Base-by-base conservation (phyloP, 1,139 yeast species). In the Suhomyces atakaporum region DNA sequence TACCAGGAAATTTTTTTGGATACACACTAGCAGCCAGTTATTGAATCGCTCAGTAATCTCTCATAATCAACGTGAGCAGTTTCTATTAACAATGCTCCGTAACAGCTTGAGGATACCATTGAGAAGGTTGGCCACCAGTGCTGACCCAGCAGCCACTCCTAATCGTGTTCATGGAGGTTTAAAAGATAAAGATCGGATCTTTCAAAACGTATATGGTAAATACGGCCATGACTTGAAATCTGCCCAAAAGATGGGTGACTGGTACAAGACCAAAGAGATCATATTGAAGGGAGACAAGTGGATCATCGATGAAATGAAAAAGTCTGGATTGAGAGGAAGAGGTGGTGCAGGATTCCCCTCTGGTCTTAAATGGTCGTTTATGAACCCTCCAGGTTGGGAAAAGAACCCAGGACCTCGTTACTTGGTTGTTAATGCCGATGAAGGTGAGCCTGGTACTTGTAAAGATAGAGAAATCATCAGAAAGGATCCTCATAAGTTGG, bases 371-470 rank as follows among this genome's bases (percentile, higher is more conserved):
- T 86, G 94, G 94, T 84, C 94, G 13, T 86, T 86, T 58, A 86
- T 86, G 95, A 86, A 86, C 66, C 95, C 95, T 35, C 95, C 95
- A 34, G 92, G 92, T 43, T 86, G 95, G 95, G 94, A 86, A 49
- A 86, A 85, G 60, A 85, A 85, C 62, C 68, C 64, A 13, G 95
- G 95, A 15, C 92, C 95, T 45, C 77, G 95, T 60, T 86, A 86
- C 60, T 73, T 86, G 47, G 94, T 86, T 35, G 88, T 86, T 54
- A 86, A 86, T 62, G 95, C 95, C 41, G 95, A 87, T 70, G 95
- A 86, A 65, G 95, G 95, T 54, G 95, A 86, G 63, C 95, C 95
- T 13, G 95, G 95, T 47, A 86, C 95, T 36, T 86, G 95, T 67
- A 86, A 86, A 66, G 95, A 86, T 62, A 75, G 95, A 58, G 95